A percentile compares a stretch with the other conserved stretches of the same genome.
These are phyloP conservation scores for Lipomyces sp. DNA, from an alignment of 805 yeast species.

Conservation along the genomic window DNA sequence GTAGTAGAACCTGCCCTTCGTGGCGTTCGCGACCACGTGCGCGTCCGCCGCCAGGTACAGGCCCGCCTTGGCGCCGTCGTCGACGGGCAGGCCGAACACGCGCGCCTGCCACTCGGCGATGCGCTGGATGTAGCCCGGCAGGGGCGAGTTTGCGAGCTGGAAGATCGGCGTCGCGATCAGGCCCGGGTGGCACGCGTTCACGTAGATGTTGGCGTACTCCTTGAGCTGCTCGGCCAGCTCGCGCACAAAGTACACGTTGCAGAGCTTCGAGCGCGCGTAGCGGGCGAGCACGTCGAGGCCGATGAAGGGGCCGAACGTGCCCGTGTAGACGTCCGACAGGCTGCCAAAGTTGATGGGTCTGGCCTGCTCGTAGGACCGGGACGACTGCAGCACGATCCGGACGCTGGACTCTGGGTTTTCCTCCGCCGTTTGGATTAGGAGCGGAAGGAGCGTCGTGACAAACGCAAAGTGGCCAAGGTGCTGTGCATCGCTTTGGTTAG, in stretches of 20 bases:
- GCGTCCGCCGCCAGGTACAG: conserved; percentile 19
- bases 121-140: conserved; percentile 11
- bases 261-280: conserved; percentile 26
- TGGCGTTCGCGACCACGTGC: conserved; percentile 3
- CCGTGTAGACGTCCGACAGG: conserved; percentile 5
- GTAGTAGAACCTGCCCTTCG: conserved; percentile 12
- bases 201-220: conserved; percentile 15
- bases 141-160: conserved; percentile 15
- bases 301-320: conserved; percentile 2
- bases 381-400: conserved; percentile 21
- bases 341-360: conserved; percentile 11
- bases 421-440: conserved; percentile 15
- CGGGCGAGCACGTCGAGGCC: conserved; percentile 13
- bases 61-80: conserved; percentile 24
- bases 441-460: conserved; percentile 23
- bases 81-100: conserved; percentile 14
- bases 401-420: conserved; percentile 13
- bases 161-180: conserved; percentile 20
- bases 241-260: conserved; percentile 19
- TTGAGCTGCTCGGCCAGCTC: conserved; percentile 12
- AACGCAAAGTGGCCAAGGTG: conserved; percentile 30
- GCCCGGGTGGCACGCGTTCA: conserved; percentile 28
- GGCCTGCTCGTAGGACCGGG: conserved; percentile 8
- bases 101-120: conserved; percentile 13
- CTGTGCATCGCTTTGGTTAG: no score